Evolutionary conservation across 306 rosid species (phyloP).

Genomic region (Gillenia trifoliata): DNA sequence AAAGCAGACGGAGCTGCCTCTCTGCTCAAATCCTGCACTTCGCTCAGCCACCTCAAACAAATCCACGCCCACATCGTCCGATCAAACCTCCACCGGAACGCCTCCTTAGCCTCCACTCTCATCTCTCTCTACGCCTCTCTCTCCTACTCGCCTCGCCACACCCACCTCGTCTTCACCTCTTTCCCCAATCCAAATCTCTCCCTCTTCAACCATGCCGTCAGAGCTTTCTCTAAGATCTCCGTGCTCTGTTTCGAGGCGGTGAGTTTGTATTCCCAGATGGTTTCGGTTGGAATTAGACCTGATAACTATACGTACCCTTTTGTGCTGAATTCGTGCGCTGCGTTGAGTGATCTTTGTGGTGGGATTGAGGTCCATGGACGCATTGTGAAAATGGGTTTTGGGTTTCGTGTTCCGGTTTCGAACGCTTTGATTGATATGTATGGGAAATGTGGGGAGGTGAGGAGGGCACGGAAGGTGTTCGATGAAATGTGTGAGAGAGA

Average conservation of each 20-base stretch:
- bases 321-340: slow-evolving; percentile 16
- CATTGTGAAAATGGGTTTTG: slow-evolving; percentile 19
- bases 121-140: slow-evolving; percentile 19
- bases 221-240: slow-evolving; percentile 8
- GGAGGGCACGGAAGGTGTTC: slow-evolving; percentile 6
- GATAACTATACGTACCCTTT: slow-evolving; percentile 18
- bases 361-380: slow-evolving; percentile 23
- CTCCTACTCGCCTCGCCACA: slow-evolving; percentile 3
- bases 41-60: slow-evolving; percentile 12
- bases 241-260: neutral
- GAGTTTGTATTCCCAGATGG: slow-evolving; percentile 11
- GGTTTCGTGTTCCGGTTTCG: slow-evolving; percentile 7
- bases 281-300: slow-evolving; percentile 4
- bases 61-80: slow-evolving; percentile 20
- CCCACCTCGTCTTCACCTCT: slow-evolving; percentile 17
- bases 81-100: slow-evolving; percentile 19
- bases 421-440: slow-evolving; percentile 26
- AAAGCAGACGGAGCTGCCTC: slow-evolving; percentile 21
- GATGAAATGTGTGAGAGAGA: slow-evolving; percentile 18
- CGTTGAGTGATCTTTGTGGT: neutral
- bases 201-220: slow-evolving; percentile 22
- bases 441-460: slow-evolving; percentile 16
- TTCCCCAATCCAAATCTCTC: slow-evolving; percentile 18
- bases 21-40: slow-evolving; percentile 17
- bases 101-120: slow-evolving; percentile 22